Base-by-base conservation (phyloP, 2,329 filamentous ascomycete species). In the Fusarium paranaense region DNA sequence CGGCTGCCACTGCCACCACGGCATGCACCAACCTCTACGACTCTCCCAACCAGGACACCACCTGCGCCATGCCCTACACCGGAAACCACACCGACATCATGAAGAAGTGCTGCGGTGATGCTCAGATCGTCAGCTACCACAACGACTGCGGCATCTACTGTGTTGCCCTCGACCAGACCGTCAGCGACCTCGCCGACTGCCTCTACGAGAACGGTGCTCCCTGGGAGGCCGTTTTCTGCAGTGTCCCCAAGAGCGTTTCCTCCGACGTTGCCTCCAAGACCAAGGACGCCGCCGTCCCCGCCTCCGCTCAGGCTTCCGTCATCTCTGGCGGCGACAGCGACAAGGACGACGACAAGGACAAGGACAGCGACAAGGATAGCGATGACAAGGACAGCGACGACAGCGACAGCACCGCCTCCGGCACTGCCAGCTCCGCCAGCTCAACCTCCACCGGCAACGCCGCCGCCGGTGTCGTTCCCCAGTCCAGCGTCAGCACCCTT, bases 131-230 rank as follows among this genome's bases (percentile, higher is more conserved):
- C 58, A 80, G 80, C 72, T 88, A 88, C 83, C 81, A 85, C 76
- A 75, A 84, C 77, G 79, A 83, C 75, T 89, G 87, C 81, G 86
- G 85, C 18, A 74, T 88, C 68, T 89, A 88, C 85, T 89, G 87
- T 74, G 83, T 80, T 6, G 80, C 81, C 60, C 56, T 80, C 25
- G 80, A 73, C 72, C 74, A 82, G 80, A 79, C 75, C 57, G 71
- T 78, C 64, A 76, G 57, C 61, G 75, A 81, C 33, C 78, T 82
- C 35, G 59, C 71, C 14, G 45, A 74, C 27, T 89, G 87, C 72
- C 78, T 88, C 16, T 80, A 73, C 58, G 72, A 79, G 35, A 76
- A 85, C 58, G 85, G 85, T 35, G 83, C 83, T 32, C 71, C 76
- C 32, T 75, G 80, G 59, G 69, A 72, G 11, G 73, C 82, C 9